Percentiles rank a stretch among this genome's conserved stretches.
phyloP scores from a whole-genome alignment of 225 moss, liverwort and hornwort genomes.

The Rhytidiadelphus loreus region DNA sequence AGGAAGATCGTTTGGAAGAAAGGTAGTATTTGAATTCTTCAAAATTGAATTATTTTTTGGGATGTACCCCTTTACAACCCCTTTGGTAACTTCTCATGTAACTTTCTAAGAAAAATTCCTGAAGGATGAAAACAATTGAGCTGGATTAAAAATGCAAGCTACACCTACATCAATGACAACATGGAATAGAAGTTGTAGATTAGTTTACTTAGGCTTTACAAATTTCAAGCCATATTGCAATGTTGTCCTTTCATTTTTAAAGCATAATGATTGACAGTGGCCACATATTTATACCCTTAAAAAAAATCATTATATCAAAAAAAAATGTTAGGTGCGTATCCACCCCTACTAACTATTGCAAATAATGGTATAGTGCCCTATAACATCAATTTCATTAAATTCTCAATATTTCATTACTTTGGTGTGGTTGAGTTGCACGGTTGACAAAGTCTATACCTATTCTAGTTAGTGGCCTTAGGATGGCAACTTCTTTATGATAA shows the following conservation, averaged over 20 bases:
- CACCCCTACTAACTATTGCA: background rate
- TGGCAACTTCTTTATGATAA: background rate
- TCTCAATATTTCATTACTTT: background rate
- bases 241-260: background rate
- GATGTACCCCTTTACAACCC: too few species aligned
- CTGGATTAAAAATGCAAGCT: background rate
- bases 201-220: background rate
- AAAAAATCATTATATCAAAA: too few species aligned
- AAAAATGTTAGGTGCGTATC: accelerated
- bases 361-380: background rate
- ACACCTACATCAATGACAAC: background rate
- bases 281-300: background rate
- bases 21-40: background rate
- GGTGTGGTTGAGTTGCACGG: accelerated
- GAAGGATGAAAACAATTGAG: background rate
- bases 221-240: background rate
- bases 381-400: background rate
- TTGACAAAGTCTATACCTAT: accelerated
- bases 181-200: too few species aligned
- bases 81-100: background rate
- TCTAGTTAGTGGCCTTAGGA: accelerated
- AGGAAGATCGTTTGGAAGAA: too few species aligned
- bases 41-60: background rate
- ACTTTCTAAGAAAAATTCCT: background rate
- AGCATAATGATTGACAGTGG: background rate